Base-by-base conservation (phyloP, 768 basidiomycete species). In the Naematelia aurantialba region DNA sequence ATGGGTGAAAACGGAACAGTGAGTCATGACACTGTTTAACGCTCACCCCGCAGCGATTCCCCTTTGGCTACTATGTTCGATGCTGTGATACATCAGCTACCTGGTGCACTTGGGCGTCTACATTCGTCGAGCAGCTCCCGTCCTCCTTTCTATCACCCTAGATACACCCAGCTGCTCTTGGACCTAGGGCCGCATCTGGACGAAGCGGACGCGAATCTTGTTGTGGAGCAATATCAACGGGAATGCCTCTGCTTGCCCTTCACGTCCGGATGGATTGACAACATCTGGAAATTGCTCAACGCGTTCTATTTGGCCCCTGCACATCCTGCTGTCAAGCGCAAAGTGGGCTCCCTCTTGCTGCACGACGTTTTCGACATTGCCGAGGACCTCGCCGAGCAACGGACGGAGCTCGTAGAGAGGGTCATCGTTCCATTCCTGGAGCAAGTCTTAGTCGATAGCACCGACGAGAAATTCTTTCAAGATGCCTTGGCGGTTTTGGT, bases 361-460 rank as follows among this genome's bases (percentile, higher is more conserved):
- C 48, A 61, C 12, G 65, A 75, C 12, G 65, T 79, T 0, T 78
- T 77, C 54, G 52, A 50, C 10, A 72, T 72, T 53, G 69, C 77
- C 17, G 71, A 75, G 22, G 73, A 71, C 17, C 59, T 77, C 30
- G 56, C 66, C 17, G 66, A 58, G 11, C 61, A 69, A 2, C 63
- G 78, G 13, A 54, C 60, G 1, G 62, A 68, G 39, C 65, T 79
- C 1, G 70, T 79, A 31, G 65, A 68, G 17, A 42, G 62, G 22
- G 72, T 78, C 39, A 60, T 80, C 46, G 64, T 79, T 25, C 78
- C 77, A 1, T 68, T 79, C 29, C 58, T 78, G 17, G 78, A 79
- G 56, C 59, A 69, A 31, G 71, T 70, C 5, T 59, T 79, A 25
- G 57, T 70, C 44, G 55, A 61, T 17, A 73, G 77, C 58, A 59